These are phyloP conservation scores for Amphibolis antarctica DNA, from an alignment of 106 monocot genomes.

Conservation along the genomic window DNA sequence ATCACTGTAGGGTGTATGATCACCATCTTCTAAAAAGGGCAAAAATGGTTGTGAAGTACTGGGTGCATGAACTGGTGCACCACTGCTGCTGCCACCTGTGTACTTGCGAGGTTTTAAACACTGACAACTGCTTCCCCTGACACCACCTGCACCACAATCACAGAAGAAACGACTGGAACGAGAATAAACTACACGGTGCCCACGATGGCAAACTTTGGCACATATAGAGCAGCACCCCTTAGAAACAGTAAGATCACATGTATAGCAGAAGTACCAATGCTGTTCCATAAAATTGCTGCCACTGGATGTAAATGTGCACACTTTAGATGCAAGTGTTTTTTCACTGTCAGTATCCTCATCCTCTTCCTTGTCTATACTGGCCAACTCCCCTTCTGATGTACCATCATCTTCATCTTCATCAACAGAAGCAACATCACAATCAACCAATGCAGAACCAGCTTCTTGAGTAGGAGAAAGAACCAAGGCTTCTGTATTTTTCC, in stretches of 20 bases:
- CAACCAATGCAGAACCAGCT: slow-evolving; percentile 35
- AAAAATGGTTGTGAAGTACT: slow-evolving; percentile 47
- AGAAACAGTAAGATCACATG: slow-evolving; percentile 92
- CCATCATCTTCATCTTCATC: slow-evolving; percentile 99
- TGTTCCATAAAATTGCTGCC: slow-evolving; percentile 99
- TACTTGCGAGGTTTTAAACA: slow-evolving; percentile 89
- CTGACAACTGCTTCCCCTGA: slow-evolving; percentile 82
- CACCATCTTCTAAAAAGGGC: slow-evolving; percentile 54
- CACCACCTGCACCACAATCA: slow-evolving; percentile 99
- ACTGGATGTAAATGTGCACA: slow-evolving; percentile 98
- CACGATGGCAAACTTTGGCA: slow-evolving; percentile 93
- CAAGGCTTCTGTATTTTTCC: slow-evolving; percentile 55
- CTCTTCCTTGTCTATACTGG: slow-evolving; percentile 77
- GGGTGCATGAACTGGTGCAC: slow-evolving; percentile 15
- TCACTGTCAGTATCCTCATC: slow-evolving; percentile 87
- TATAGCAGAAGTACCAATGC: slow-evolving; percentile 99
- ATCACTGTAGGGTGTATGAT: slow-evolving; percentile 55
- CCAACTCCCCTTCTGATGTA: slow-evolving; percentile 92
- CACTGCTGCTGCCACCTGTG: slow-evolving; percentile 26
- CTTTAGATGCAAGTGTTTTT: slow-evolving; percentile 75
- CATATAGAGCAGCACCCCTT: slow-evolving; percentile 97
- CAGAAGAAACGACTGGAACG: slow-evolving; percentile 97
- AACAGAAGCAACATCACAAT: slow-evolving; percentile 77
- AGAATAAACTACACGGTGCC: slow-evolving; percentile 97
- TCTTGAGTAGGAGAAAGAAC: slow-evolving; percentile 45